phyloP scores from a whole-genome alignment of 169 alveolate species.

The Eimeria falciformis region DNA sequence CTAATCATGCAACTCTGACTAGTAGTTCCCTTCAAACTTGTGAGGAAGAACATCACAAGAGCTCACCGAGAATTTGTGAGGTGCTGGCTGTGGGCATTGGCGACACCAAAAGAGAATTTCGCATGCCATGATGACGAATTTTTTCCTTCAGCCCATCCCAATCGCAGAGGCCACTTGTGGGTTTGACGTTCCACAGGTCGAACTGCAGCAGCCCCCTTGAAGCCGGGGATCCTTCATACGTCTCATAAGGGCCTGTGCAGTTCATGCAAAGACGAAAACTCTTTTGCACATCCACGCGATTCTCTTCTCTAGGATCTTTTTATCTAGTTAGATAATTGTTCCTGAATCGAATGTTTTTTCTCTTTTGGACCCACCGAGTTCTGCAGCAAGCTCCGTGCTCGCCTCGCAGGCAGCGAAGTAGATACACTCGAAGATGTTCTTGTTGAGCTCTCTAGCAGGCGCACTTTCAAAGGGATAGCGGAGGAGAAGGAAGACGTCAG shows the following conservation, averaged over 20 bases:
- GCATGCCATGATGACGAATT: slow-evolving; percentile 94
- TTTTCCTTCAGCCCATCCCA: slow-evolving; percentile 95
- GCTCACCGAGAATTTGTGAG: slow-evolving; percentile 94
- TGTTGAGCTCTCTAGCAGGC: slow-evolving; percentile 94
- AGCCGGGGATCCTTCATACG: slow-evolving; percentile 97
- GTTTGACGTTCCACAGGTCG: slow-evolving; percentile 95
- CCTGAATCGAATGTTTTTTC: too few species aligned
- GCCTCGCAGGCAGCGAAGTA: slow-evolving; percentile 97
- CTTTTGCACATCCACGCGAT: too few species aligned
- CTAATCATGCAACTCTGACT: too few species aligned
- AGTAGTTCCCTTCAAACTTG: too few species aligned
- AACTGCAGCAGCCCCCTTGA: slow-evolving; percentile 97
- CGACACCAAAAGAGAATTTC: slow-evolving; percentile 97
- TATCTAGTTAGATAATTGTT: too few species aligned
- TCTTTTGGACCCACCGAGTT: slow-evolving; percentile 88
- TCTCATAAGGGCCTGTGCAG: slow-evolving; percentile 92
- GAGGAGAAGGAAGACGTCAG: slow-evolving; percentile 97
- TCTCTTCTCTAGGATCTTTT: too few species aligned
- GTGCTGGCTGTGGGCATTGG: slow-evolving; percentile 99
- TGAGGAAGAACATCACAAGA: too few species aligned
- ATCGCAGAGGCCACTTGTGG: slow-evolving; percentile 89
- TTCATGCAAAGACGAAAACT: not conserved
- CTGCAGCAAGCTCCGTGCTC: slow-evolving; percentile 95
- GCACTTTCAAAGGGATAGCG: slow-evolving; percentile 97
- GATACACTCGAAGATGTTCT: slow-evolving; percentile 97